Evolutionary conservation across 345 rosid species (phyloP).

Genomic region (Brassica napus): Da-Ae NC_063439.1:1812001-1812500

Average conservation of each 20-base stretch:
- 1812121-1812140: slow-evolving; percentile 14
- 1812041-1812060: slow-evolving; percentile 78
- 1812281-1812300: slow-evolving; percentile 45
- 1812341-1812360: slow-evolving; percentile 81
- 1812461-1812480: slow-evolving; percentile 64
- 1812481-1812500: slow-evolving; percentile 62
- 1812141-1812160: slow-evolving; percentile 3
- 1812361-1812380: background rate
- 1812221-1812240: background rate
- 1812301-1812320: slow-evolving; percentile 51
- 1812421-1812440: slow-evolving; percentile 55
- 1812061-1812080: slow-evolving; percentile 64
- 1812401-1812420: slow-evolving; percentile 9
- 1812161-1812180: slow-evolving; percentile 2
- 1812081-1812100: slow-evolving; percentile 58
- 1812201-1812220: slow-evolving; percentile 6
- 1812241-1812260: slow-evolving; percentile 26
- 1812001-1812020: slow-evolving; percentile 62
- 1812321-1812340: slow-evolving; percentile 75
- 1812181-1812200: slow-evolving; percentile 4
- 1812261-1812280: slow-evolving; percentile 66
- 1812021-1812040: slow-evolving; percentile 71
- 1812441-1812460: slow-evolving; percentile 64
- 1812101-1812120: slow-evolving; percentile 14
- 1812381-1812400: slow-evolving; percentile 14